A percentile compares a stretch with the other conserved stretches of the same genome.
Conservation (phyloP, 345 rosid genomes). For the Erysimum cheiranthoides region DNA sequence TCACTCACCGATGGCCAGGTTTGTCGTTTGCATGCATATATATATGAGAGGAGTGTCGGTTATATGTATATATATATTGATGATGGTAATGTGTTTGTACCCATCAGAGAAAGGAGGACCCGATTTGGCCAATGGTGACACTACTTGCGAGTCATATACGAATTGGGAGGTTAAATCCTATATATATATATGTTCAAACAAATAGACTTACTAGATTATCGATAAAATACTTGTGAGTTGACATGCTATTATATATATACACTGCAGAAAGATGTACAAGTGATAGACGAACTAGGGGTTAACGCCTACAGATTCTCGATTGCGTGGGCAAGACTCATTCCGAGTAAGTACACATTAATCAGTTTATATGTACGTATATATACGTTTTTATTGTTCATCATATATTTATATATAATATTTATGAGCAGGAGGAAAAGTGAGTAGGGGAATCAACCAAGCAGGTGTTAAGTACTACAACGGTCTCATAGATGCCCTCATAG, state of each 20-base stretch:
- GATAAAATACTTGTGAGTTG: neutral
- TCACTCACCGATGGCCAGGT: conserved; percentile 54
- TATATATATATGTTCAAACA: too few species aligned
- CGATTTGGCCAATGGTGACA: too few species aligned
- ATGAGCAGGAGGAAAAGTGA: conserved; percentile 46
- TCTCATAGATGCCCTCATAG: conserved; percentile 52
- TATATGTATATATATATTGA: neutral
- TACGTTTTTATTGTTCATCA: neutral
- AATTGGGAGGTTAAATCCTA: too few species aligned
- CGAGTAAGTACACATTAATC: conserved; percentile 21
- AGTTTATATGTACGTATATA: neutral
- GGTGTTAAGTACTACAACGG: conserved; percentile 53
- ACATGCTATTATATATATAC: neutral
- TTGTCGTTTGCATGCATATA: conserved; percentile 6
- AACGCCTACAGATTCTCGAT: conserved; percentile 40
- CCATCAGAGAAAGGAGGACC: too few species aligned
- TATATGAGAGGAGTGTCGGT: neutral
- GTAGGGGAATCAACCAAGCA: conserved; percentile 47
- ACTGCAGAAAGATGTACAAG: conserved; percentile 37
- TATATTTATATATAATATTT: neutral
- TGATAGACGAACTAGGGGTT: conserved; percentile 4
- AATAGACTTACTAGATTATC: too few species aligned
- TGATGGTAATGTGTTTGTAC: neutral
- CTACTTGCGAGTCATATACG: too few species aligned
- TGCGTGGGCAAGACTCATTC: conserved; percentile 45